These are phyloP conservation scores for Pinus albicaulis DNA, from an alignment of 75 land plant species.

Conservation along the genomic window DNA sequence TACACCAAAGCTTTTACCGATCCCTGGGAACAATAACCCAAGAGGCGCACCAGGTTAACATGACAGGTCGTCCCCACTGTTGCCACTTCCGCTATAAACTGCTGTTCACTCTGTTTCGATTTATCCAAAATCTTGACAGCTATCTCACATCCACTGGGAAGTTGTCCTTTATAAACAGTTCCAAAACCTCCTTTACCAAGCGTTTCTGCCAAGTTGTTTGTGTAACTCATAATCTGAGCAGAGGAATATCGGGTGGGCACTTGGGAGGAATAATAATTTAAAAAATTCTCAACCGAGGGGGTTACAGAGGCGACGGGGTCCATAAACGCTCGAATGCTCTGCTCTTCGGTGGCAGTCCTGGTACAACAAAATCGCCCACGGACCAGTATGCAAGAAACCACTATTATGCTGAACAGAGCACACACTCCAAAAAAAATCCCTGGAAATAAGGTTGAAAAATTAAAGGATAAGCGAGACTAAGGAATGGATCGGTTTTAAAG, in stretches of 20 bases:
- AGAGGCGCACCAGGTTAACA: conserved; percentile 27
- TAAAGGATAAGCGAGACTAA: neutral
- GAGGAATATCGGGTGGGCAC: conserved; percentile 10
- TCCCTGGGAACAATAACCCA: conserved; percentile 29
- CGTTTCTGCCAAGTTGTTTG: conserved; percentile 1
- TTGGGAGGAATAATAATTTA: neutral
- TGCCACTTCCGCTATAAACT: conserved; percentile 26
- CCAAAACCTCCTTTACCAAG: conserved; percentile 36
- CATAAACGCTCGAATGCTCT: neutral
- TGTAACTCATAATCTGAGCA: conserved; percentile 11
- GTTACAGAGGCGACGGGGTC: neutral
- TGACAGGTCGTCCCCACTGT: conserved; percentile 33
- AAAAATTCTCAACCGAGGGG: neutral
- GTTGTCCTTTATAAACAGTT: conserved; percentile 21
- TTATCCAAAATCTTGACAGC: conserved; percentile 25
- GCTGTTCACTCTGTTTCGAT: conserved; percentile 7
- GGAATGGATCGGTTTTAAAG: too few relatives aligned
- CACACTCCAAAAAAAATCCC: neutral
- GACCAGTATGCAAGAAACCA: neutral
- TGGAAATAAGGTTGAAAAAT: neutral
- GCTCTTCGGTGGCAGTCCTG: neutral
- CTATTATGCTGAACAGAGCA: neutral
- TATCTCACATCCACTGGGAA: conserved; percentile 16
- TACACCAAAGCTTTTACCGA: conserved; percentile 21
- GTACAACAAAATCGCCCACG: neutral